Base-by-base conservation (phyloP, 140 eudicot genomes). In the Anethum foeniculum region DNA sequence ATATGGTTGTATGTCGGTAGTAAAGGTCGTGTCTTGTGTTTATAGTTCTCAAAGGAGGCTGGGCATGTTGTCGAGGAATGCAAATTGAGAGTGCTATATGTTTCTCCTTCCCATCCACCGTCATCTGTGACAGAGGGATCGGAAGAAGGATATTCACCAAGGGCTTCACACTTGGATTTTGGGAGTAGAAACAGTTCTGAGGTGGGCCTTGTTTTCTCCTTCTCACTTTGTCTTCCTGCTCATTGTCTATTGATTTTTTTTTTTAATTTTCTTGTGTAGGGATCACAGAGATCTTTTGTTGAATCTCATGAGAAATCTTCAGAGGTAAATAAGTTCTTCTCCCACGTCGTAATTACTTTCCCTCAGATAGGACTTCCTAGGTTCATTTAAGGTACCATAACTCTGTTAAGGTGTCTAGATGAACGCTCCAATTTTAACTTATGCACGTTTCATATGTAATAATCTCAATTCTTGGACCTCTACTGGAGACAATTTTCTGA, bases 81-180 rank as follows among this genome's bases (percentile, higher is more conserved):
- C 90, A 91, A 87, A 85, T 79, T 94, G 88, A 88, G 56, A 89
- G 98, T 94, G 82, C 12, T 90, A 28, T 94, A 94, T 89, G 91
- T 90, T 69, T 81, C 98, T 43, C 92, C 98, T 54, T 90, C 92
- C 36, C 96, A 89, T 75, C 96, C 97, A n/a, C 96, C 97, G 44
- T 90, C 94, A n/a, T 93, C 97, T 0, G 96, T 90, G 80, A 87
- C 85, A 41, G 97, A 94, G 81, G 98, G 92, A 72, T 89, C 96
- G 1, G 92, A 93, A 27, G 98, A 93, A 85, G 97, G 96, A 36
- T 79, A 76, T 32, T 86, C 95, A 7, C 92, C 92, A 41, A 88
- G 83, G 85, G 80, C 80, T 23, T 81, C 89, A 13, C 65, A 81
- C 4, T 9, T 80, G 43, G 91, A 88, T 34, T 84, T 78, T 83